These are phyloP conservation scores for Bauhinia variegata DNA, from an alignment of 306 rosid genomes.

Conservation along the genomic window DNA sequence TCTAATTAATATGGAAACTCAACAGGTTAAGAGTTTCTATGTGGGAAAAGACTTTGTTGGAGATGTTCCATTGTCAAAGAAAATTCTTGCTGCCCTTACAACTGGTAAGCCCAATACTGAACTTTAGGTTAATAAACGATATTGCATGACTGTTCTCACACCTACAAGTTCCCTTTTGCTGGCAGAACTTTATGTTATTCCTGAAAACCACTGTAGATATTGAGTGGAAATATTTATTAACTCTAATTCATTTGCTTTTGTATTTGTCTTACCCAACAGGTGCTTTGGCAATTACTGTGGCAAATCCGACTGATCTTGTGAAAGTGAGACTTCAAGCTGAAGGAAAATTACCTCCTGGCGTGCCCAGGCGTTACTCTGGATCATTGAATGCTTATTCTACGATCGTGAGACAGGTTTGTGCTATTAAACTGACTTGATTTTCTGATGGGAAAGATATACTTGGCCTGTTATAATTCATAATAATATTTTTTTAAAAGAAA, in stretches of 20 bases:
- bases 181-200: slow-evolving; percentile 25
- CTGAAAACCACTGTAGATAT: background rate
- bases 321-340: slow-evolving; percentile 97
- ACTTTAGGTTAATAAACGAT: background rate
- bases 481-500: slow-evolving; percentile 12
- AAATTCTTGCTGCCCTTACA: slow-evolving; percentile 89
- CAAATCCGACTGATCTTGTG: slow-evolving; percentile 97
- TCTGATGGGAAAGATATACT: slow-evolving; percentile 10
- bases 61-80: slow-evolving; percentile 87
- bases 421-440: slow-evolving; percentile 27
- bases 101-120: slow-evolving; percentile 65
- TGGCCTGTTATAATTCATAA: slow-evolving; percentile 9
- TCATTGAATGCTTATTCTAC: slow-evolving; percentile 94
- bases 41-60: slow-evolving; percentile 85
- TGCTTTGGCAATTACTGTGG: slow-evolving; percentile 77
- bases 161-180: slow-evolving; percentile 17
- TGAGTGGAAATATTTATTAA: slow-evolving; percentile 10
- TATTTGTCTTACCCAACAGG: slow-evolving; percentile 51
- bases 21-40: slow-evolving; percentile 78
- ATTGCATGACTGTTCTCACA: slow-evolving; percentile 14
- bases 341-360: slow-evolving; percentile 88
- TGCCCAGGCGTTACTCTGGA: slow-evolving; percentile 90
- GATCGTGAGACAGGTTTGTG: slow-evolving; percentile 74
- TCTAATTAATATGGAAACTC: slow-evolving; percentile 27
- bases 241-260: background rate